Percentiles rank a stretch among this genome's conserved stretches.
Conservation (phyloP, 371 early-diverging fungal genomes). For the Batkoa obscura region DNA sequence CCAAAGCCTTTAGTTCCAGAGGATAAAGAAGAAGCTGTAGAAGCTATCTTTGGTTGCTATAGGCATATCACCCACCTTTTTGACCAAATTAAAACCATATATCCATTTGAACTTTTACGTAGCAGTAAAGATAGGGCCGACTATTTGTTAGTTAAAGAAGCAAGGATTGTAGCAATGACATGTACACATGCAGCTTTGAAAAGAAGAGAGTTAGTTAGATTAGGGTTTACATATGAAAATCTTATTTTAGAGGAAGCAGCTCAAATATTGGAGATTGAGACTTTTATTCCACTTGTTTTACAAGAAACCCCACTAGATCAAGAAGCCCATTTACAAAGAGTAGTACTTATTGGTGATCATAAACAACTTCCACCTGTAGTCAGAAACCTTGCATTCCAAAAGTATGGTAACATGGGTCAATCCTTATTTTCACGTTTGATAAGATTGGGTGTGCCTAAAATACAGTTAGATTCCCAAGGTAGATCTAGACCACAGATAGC, state of each 20-base stretch:
- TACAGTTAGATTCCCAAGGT: conserved; percentile 72
- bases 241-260: conserved; percentile 97
- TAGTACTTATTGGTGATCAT: conserved; percentile 94
- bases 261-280: conserved; percentile 89
- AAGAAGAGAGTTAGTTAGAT: conserved; percentile 52
- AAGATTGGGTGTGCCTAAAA: conserved; percentile 67
- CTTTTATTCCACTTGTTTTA: conserved; percentile 78
- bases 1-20: conserved; percentile 35
- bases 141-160: conserved; percentile 83
- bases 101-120: conserved; percentile 81
- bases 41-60: conserved; percentile 56
- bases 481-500: conserved; percentile 65
- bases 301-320: conserved; percentile 24
- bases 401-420: conserved; percentile 79
- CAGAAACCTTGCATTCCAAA: conserved; percentile 57
- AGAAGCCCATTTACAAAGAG: conserved; percentile 48
- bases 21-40: conserved; percentile 12
- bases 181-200: conserved; percentile 87
- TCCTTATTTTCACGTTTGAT: conserved; percentile 77
- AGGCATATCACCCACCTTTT: conserved; percentile 54
- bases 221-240: conserved; percentile 85
- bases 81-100: conserved; percentile 48
- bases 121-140: conserved; percentile 61
- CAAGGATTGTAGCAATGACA: conserved; percentile 90
- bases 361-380: conserved; percentile 90